Evolutionary conservation across 2,329 filamentous ascomycete genomes (phyloP), one percentile per base, ranked within the genome.

Genomic region (Emergomyces orientalis): DNA sequence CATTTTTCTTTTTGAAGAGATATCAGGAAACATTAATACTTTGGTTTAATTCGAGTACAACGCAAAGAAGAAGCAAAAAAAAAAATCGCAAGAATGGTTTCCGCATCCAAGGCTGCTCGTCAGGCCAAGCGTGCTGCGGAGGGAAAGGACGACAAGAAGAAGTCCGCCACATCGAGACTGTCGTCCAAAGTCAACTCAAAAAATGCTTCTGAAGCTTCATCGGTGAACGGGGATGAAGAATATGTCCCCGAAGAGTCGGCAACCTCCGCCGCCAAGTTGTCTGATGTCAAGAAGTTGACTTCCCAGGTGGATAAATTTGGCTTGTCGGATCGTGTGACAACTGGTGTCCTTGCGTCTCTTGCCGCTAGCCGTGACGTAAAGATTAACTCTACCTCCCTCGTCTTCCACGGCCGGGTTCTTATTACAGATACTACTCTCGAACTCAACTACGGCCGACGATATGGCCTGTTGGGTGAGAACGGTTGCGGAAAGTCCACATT

Each of bases 401-500:
- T 97, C 67, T 99, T 99, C 86, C 95, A 99, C 84, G 94, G 95
- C 72, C 91, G 89, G 71, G 94, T 97, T 69, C 87, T 99, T 65
- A 90, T 99, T 79, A 93, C 88, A 75, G 94, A 99, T 79, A 90
- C 90, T 67, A 95, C 88, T 59, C 83, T 99, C 76, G 95, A 99
- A 79, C 84, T 99, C 73, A 93, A 89, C 76, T 94, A 91, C 76
- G 91, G 89, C 69, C 89, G 92, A 72, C 87, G 94, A 72, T 99
- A 99, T 76, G 94, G 94, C 76, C 83, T 99, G 63, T 82, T 99
- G 67, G 94, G 94, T 73, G 94, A 99, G 85, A 99, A 99, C 88
- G 94, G 94, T 69, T 99, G 94, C 79, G 94, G 94, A 77, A 99
- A 99, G 84, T 95, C 90, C 68, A 99, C 94, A n/a, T 80, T 99